Base-by-base conservation (phyloP, 1,284 basidiomycete species). In the Naganishia albida region DNA sequence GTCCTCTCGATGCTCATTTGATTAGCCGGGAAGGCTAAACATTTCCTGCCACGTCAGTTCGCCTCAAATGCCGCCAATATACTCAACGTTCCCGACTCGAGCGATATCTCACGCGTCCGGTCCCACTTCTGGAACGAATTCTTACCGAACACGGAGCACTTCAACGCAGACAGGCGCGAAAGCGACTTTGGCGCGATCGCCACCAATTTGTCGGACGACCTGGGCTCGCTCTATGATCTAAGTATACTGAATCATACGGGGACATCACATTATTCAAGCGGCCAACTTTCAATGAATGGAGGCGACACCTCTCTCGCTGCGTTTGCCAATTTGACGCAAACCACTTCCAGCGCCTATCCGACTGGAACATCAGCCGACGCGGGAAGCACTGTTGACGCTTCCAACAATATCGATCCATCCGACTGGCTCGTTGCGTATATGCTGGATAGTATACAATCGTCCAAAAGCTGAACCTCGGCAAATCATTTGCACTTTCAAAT, bases 101-200 rank as follows among this genome's bases (percentile, higher is more conserved):
- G 44, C 56, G 56, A 59, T 26, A 28, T 59, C 18, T 59, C 46
- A 18, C 56, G 56, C 7, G 56, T 59, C n/a, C 56, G 56, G 13
- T 46, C 56, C n/a, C 56, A 59, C 20, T 59, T 59, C 43, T 59
- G 56, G 56, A 59, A 59, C 56, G 56, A 59, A 23, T 59, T 59
- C 20, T 34, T 59, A 7, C 56, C 56, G 26, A 59, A 59, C 28
- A 43, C 56, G 7, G 56, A 59, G 12, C 56, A 59, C 7, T 48
- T 59, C 43, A 46, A 59, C 18, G 56, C 56, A 18, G 56, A 59
- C 46, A 44, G 56, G 7, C 43, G 56, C 15, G 56, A 59, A 25
- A 59, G 56, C 56, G 56, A 59, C 46, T n/a, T 59, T 1, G 56
- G 43, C 12, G n/a, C 56, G 8, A 38, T 59, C 25, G 34, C 56